These are phyloP conservation scores for Entomortierella beljakovae DNA, from an alignment of 192 early-diverging fungal species.

Conservation along the genomic window DNA sequence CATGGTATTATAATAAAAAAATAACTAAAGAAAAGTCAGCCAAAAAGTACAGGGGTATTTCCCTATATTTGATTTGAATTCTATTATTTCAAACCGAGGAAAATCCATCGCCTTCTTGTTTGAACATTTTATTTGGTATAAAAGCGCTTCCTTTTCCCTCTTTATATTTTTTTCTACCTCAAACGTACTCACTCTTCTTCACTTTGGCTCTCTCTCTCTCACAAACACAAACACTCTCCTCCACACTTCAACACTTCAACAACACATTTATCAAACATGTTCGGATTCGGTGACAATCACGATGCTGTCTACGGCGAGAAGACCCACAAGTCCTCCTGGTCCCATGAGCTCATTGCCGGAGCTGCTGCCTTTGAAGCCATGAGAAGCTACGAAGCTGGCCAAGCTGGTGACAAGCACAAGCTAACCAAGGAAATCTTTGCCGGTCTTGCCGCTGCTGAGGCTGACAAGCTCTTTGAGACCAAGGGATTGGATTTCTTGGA, in stretches of 20 bases:
- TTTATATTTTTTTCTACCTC: no score
- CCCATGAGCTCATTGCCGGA: slow-evolving; percentile 40
- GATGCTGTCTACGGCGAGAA: slow-evolving; percentile 12
- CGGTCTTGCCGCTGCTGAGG: slow-evolving; percentile 53
- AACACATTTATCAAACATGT: slow-evolving; percentile 14
- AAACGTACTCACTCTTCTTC: background rate
- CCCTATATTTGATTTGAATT: no score
- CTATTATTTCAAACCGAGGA: no score
- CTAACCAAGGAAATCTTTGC: slow-evolving; percentile 57
- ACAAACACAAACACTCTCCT: background rate
- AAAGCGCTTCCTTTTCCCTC: no score
- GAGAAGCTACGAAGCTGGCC: slow-evolving; percentile 36
- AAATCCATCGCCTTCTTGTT: no score
- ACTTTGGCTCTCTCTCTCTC: background rate
- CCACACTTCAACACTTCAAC: background rate
- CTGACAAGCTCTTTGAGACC: slow-evolving; percentile 60
- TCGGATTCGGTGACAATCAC: slow-evolving; percentile 40
- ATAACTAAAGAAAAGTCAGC: no score
- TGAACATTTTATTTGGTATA: no score
- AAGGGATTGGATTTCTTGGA: slow-evolving; percentile 63
- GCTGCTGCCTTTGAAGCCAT: slow-evolving; percentile 62
- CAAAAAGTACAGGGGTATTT: no score
- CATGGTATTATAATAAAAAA: no score
- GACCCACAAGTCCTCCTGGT: slow-evolving; percentile 26
- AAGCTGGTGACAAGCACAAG: slow-evolving; percentile 42